Evolutionary conservation across 2,329 filamentous ascomycete species (phyloP).

Genomic region (Claviceps citrina): DNA sequence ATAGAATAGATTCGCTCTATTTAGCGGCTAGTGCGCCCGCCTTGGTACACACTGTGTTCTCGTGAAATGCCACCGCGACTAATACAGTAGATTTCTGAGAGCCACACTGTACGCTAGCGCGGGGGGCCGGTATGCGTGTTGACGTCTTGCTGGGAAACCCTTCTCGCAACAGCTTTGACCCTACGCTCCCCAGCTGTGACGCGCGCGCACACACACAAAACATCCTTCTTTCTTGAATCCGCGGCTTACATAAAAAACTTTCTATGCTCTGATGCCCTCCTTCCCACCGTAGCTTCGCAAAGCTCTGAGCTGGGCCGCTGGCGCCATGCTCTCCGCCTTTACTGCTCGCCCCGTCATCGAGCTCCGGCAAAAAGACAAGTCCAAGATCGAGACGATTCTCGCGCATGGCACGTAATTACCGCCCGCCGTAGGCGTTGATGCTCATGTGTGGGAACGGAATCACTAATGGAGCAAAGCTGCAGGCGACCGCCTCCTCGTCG

Average conservation of each 20-base stretch:
- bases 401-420: slow-evolving; percentile 51
- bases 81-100: too few species aligned
- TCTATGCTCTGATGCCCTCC: slow-evolving; percentile 8
- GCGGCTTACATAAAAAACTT: background rate
- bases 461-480: background rate
- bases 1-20: too few species aligned
- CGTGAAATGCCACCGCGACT: background rate
- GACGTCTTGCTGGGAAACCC: too few species aligned
- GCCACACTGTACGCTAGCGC: background rate
- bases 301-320: slow-evolving; percentile 26
- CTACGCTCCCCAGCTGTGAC: background rate
- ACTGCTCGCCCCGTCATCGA: slow-evolving; percentile 92
- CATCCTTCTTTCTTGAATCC: background rate
- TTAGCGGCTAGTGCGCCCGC: too few species aligned
- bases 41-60: too few species aligned
- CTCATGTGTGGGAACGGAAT: too few species aligned
- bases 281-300: slow-evolving; percentile 14
- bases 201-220: background rate
- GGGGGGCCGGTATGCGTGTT: too few species aligned
- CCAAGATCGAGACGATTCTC: slow-evolving; percentile 88
- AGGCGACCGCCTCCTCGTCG: slow-evolving; percentile 85
- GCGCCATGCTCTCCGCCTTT: slow-evolving; percentile 88
- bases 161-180: background rate
- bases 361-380: slow-evolving; percentile 89
- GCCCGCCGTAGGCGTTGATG: background rate